phyloP scores from a whole-genome alignment of 805 yeast species.

The Yueomyces sp. region DNA sequence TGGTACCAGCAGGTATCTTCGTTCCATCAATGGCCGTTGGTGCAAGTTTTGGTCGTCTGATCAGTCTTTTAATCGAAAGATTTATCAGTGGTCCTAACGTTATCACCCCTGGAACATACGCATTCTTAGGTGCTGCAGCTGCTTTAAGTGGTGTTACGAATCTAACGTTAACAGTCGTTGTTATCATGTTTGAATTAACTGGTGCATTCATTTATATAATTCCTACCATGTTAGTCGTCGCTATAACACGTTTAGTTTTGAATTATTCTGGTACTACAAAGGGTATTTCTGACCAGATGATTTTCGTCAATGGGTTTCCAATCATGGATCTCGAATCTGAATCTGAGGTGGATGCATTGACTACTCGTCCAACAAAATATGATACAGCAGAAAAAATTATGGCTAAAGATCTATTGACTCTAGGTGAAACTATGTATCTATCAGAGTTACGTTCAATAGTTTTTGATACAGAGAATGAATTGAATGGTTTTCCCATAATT shows the following conservation, averaged over 20 bases:
- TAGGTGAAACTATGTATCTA: conserved; percentile 14
- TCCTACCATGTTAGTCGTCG: conserved; percentile 94
- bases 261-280: conserved; percentile 58
- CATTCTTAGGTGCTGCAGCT: conserved; percentile 93
- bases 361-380: conserved; percentile 31
- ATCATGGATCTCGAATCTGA: conserved; percentile 56
- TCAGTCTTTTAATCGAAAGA: conserved; percentile 60
- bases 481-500: conserved; percentile 43
- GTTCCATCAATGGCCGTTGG: conserved; percentile 97
- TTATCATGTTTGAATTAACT: conserved; percentile 90
- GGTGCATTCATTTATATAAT: conserved; percentile 87
- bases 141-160: conserved; percentile 91
- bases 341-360: conserved; percentile 35
- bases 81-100: conserved; percentile 35
- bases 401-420: conserved; percentile 28
- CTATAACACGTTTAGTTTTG: conserved; percentile 68
- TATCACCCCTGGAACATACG: conserved; percentile 88
- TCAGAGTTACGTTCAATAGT: conserved; percentile 16
- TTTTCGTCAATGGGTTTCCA: conserved; percentile 78
- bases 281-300: conserved; percentile 95
- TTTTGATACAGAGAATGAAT: conserved; percentile 14
- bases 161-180: conserved; percentile 82
- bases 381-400: conserved; percentile 44
- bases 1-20: conserved; percentile 94
- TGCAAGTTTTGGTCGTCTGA: conserved; percentile 81